Base-by-base conservation (phyloP, 768 basidiomycete species). In the Russula abietina region DNA sequence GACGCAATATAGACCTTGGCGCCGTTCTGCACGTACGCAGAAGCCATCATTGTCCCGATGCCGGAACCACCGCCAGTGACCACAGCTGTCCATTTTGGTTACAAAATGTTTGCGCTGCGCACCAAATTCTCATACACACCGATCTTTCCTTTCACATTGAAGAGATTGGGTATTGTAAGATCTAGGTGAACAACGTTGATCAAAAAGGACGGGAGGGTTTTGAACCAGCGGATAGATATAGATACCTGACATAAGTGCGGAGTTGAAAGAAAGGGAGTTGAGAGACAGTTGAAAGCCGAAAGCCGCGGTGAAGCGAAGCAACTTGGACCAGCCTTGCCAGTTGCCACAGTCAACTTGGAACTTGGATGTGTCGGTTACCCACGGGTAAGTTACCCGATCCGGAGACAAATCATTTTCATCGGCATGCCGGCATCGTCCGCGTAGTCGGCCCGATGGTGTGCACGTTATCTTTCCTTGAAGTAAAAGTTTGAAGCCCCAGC, bases 1-100 rank as follows among this genome's bases (percentile, higher is more conserved):
- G 90, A 86, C 16, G 93, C 91, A 67, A 95, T 93, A 75, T 94
- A 93, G 46, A 96, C 93, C 68, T 84, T 87, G 38, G 87, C 90
- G 14, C 93, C 93, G 69, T 94, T 93, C 74, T 87, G 83, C 1
- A 87, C 89, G 68, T 91, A 87, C 1, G 89, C 86, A 0, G 83
- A 76, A 26, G 93, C 91, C 68, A 94, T 92, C 82, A 91, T 87
- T 69, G 83, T 85, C 9, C 92, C 92, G 50, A 95, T 83, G 1
- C 92, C 92, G 45, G 87, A 87, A 53, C 88, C 84, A 24, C 92
- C 92, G 2, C 92, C 92, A 1, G 90, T 93, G 22, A 92, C 82
- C 51, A 92, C 82, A 55, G 87, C 89, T 88, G 50, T 33, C 24
- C 2, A 32, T 11, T 6, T 11, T 36, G 41, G 57, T 36, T n/a